phyloP scores from a whole-genome alignment of 164 flowering plant genomes.

The Cinnamomum micranthum region DNA sequence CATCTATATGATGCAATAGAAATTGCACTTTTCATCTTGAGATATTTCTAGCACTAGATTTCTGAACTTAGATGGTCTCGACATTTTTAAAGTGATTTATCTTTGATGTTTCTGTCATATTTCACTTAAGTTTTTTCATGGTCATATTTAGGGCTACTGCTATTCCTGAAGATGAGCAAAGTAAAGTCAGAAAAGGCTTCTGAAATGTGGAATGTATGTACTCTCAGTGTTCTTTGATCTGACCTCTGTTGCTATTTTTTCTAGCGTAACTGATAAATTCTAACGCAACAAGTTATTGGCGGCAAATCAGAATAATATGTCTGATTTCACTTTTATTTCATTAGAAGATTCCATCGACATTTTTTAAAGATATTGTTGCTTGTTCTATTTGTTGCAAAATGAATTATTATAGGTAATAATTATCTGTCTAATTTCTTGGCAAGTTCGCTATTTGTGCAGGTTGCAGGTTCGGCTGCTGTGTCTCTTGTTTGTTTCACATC shows the following conservation, averaged over 20 bases:
- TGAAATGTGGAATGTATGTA: slow-evolving; percentile 76
- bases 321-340: not conserved
- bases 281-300: not conserved
- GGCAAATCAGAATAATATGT: not conserved
- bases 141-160: slow-evolving; percentile 42
- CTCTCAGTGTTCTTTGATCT: not conserved
- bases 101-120: not conserved
- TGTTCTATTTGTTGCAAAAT: not conserved
- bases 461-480: slow-evolving; percentile 74
- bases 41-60: no score
- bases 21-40: no score
- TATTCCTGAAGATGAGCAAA: slow-evolving; percentile 71
- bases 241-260: not conserved
- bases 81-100: not conserved
- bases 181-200: slow-evolving; percentile 76
- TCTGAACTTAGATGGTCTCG: not conserved
- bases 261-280: not conserved
- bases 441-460: slow-evolving; percentile 38
- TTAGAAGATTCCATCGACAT: not conserved
- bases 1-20: no score
- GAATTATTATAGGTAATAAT: not conserved
- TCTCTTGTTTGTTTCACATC: slow-evolving; percentile 77
- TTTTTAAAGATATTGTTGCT: not conserved
- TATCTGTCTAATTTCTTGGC: not conserved
- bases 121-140: not conserved